Evolutionary conservation across 2,329 filamentous ascomycete species (phyloP), one percentile per base, ranked within the genome.

Genomic region (Periconia sp.): DNA sequence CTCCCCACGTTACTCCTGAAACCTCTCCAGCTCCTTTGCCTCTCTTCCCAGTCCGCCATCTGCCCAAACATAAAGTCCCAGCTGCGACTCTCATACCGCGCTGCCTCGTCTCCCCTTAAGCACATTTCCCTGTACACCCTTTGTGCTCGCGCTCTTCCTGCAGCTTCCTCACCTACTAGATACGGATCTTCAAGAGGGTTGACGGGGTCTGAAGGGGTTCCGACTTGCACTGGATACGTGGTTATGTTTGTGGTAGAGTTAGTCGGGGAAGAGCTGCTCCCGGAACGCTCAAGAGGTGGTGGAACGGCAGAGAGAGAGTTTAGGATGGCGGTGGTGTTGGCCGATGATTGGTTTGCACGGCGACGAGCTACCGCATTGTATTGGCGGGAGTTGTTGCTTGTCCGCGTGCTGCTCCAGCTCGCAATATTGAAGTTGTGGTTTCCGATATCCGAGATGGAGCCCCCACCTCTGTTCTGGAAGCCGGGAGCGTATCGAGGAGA

Each of bases 121-220:
- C 75, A 71, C 30, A 79, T 66, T 40, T 86, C 68, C 19, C 85
- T 47, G 48, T 71, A 72, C 5, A 71, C 65, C 48, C 85, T 74
- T 58, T 81, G 80, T n/a, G 71, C 68, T 30, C 81, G 74, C 6
- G 83, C 82, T 48, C 75, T 67, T 8, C 75, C 73, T 2, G 85
- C 85, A 3, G 84, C 85, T 36, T 77, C 77, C 68, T 87, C 84
- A 23, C 85, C 85, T 2, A 88, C 85, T 8, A 88, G 71, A 43
- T 84, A 78, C 0, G 84, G 85, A 52, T 88, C 85, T 66, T 88
- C 85, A 13, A 85, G 73, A 3, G 82, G 83, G 5, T 78, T 73
- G 26, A 73, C 30, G 24, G 67, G 66, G 16, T 52, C 53, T 3
- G 43, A 29, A 36, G 35, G 28, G 26, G 46, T 43, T 12, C 46